Conservation (phyloP, 2,329 filamentous ascomycete genomes). For the Claviceps capensis region DNA sequence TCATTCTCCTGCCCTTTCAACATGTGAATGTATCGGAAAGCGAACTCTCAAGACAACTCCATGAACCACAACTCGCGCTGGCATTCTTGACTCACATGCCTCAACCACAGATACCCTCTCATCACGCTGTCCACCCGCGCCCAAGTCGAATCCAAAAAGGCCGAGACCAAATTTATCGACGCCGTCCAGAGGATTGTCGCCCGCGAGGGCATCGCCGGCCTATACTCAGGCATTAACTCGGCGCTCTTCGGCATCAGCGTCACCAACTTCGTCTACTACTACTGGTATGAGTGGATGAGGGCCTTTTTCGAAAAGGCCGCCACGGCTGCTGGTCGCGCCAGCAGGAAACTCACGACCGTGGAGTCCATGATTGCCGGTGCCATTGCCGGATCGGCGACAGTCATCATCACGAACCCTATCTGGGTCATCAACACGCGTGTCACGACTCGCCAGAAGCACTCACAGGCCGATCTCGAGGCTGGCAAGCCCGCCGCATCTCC, state of each 20-base stretch:
- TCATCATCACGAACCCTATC: slow-evolving; percentile 94
- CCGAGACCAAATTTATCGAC: slow-evolving; percentile 69
- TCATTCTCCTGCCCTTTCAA: not conserved
- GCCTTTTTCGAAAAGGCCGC: slow-evolving; percentile 74
- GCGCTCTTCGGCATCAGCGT: slow-evolving; percentile 95
- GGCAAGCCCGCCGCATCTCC: slow-evolving; percentile 31
- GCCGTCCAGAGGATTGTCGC: slow-evolving; percentile 79
- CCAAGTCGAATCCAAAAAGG: slow-evolving; percentile 92
- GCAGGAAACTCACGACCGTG: slow-evolving; percentile 73
- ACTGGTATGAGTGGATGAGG: slow-evolving; percentile 98
- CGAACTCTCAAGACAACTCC: too few relatives aligned
- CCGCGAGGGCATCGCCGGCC: slow-evolving; percentile 75
- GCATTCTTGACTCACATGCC: not conserved
- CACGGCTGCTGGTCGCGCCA: slow-evolving; percentile 54
- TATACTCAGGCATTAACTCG: slow-evolving; percentile 87
- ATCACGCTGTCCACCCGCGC: slow-evolving; percentile 95
- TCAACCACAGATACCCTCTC: slow-evolving; percentile 61
- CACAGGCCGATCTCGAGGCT: slow-evolving; percentile 29
- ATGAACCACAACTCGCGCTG: not conserved
- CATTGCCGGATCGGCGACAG: slow-evolving; percentile 83
- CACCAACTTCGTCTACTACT: slow-evolving; percentile 99
- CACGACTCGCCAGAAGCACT: slow-evolving; percentile 65
- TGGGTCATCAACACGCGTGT: slow-evolving; percentile 99
- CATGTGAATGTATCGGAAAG: too few relatives aligned
- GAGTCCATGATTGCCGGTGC: slow-evolving; percentile 95